These are phyloP conservation scores for Sisymbrium altissimum DNA, from an alignment of 345 rosid species.

Conservation along the genomic window DNA sequence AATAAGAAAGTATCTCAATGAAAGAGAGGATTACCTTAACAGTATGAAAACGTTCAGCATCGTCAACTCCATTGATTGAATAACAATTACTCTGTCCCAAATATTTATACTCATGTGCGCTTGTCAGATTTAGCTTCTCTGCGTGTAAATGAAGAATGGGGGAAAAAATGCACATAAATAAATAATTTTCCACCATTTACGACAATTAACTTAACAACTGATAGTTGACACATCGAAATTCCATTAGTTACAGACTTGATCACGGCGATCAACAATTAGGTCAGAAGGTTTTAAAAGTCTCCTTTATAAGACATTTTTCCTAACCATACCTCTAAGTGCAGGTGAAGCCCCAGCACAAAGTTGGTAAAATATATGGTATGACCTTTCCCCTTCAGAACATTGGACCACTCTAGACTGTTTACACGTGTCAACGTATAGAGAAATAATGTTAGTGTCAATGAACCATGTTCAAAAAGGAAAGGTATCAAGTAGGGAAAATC, in stretches of 20 bases:
- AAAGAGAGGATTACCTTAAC: conserved; percentile 53
- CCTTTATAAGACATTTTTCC: neutral
- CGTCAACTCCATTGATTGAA: conserved; percentile 76
- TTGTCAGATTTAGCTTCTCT: conserved; percentile 84
- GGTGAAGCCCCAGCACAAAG: conserved; percentile 93
- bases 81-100: conserved; percentile 86
- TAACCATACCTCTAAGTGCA: conserved; percentile 62
- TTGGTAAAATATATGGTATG: conserved; percentile 98
- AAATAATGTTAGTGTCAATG: conserved; percentile 23
- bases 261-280: neutral
- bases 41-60: conserved; percentile 62
- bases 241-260: neutral
- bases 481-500: conserved; percentile 19
- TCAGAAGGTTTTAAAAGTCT: neutral
- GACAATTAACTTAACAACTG: neutral
- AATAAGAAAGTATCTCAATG: neutral
- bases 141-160: conserved; percentile 26
- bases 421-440: conserved; percentile 18
- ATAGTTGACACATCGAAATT: conserved; percentile 7
- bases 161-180: neutral
- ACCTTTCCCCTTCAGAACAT: conserved; percentile 93
- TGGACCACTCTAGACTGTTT: conserved; percentile 99
- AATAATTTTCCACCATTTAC: neutral
- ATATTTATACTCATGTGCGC: conserved; percentile 73
- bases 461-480: conserved; percentile 2